Base-by-base conservation (phyloP, 2,329 filamentous ascomycete genomes). In the Hypoxylon sp. region DNA sequence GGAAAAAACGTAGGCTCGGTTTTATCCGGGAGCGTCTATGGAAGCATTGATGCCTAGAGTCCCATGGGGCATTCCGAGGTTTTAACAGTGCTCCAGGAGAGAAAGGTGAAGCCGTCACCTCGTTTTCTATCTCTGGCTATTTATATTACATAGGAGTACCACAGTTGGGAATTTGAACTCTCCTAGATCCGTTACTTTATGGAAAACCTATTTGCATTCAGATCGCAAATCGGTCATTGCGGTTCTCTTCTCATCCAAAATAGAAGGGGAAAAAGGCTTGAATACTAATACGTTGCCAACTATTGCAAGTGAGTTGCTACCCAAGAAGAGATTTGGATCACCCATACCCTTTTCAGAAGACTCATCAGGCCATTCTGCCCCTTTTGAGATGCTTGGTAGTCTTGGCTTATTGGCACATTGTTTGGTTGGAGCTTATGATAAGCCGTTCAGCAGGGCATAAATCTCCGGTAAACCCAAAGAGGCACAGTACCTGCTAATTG, bases 351-450 rank as follows among this genome's bases (percentile, higher is more conserved):
- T 67, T 69, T 37, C 29, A 59, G 69, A 5, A 24, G 24, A 50
- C 42, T 19, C 22, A 54, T 69, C 69, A 69, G 66, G 26, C 66
- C 69, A 71, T 54, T 63, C 53, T 58, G 9, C 59, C 66, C 62
- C 62, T 46, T 66, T 55, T 11, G 39, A 59, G 61, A 71, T 57
- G 60, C 62, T 66, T 71, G 55, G 63, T 66, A 39, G 57, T 69
- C 66, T 71, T 69, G 62, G 68, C 65, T 59, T 26, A 47, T 53
- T 51, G 55, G 65, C 50, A 60, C 19, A 8, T 54, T 19, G 50
- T 31, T 39, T 55, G 39, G 24, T 57, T 51, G 33, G 53, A 50
- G 47, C 39, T 26, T 4, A 13, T 26, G 17, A 26, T 52, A 59
- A 58, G 29, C 14, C 57, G 22, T 50, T 48, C 52, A 44, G 11